Conservation (phyloP, 805 yeast species). For the Wickerhamiella lipophila region DNA sequence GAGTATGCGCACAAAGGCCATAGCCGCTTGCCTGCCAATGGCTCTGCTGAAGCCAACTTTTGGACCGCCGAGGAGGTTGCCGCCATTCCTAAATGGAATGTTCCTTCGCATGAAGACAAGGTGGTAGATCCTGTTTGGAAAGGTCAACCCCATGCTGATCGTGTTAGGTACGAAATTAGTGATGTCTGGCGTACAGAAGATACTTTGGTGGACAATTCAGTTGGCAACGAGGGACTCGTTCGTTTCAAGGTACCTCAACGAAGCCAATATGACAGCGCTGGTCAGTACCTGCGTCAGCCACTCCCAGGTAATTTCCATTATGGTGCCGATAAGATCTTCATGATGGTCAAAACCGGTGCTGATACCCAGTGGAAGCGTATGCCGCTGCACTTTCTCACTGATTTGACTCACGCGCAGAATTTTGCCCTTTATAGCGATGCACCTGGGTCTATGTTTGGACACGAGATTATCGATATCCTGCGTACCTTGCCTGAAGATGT, state of each 20-base stretch:
- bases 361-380: constrained; percentile 29
- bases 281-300: constrained; percentile 6
- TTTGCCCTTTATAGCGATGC: constrained; percentile 31
- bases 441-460: constrained; percentile 26
- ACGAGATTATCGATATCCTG: constrained; percentile 27
- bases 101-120: not conserved
- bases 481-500: constrained; percentile 21
- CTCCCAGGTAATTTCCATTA: constrained; percentile 8
- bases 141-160: not conserved
- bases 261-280: not conserved
- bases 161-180: constrained; percentile 1
- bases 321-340: constrained; percentile 20
- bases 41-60: not conserved
- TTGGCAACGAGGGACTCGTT: not conserved
- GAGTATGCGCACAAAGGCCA: not conserved
- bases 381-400: constrained; percentile 30
- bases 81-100: not conserved
- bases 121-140: not conserved
- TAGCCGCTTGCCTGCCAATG: not conserved
- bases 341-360: constrained; percentile 32
- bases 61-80: constrained; percentile 3
- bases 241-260: constrained; percentile 6
- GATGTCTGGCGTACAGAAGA: constrained; percentile 6
- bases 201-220: not conserved
- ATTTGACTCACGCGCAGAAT: constrained; percentile 27